Conservation (phyloP, 768 basidiomycete species). For the Leccinum ochraceum region DNA sequence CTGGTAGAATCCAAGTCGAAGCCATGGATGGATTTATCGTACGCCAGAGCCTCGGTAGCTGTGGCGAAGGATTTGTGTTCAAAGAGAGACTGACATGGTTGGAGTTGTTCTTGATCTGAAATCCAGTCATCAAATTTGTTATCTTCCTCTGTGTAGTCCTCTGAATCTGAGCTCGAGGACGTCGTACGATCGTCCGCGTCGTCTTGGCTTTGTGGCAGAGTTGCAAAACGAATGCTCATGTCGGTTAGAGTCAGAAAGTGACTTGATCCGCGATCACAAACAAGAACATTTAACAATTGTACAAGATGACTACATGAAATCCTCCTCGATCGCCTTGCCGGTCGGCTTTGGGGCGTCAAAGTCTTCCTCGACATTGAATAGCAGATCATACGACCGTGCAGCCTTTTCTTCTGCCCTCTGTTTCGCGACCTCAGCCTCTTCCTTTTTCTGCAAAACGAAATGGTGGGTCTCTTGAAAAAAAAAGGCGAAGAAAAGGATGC, state of each 20-base stretch:
- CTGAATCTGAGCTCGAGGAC: constrained; percentile 27
- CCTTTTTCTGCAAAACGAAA: constrained; percentile 59
- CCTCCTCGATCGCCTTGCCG: constrained; percentile 79
- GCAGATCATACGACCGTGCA: constrained; percentile 79
- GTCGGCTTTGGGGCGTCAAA: constrained; percentile 54
- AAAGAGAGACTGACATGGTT: constrained; percentile 72
- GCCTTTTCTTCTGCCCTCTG: constrained; percentile 84
- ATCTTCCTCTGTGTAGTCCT: constrained; percentile 42
- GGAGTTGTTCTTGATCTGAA: constrained; percentile 59
- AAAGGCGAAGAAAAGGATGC: background rate
- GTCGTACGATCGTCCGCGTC: constrained; percentile 12
- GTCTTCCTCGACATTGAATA: constrained; percentile 69
- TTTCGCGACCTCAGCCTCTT: constrained; percentile 72
- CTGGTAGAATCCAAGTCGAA: constrained; percentile 62
- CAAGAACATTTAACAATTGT: background rate
- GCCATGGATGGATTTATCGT: constrained; percentile 61
- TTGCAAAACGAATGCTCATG: constrained; percentile 35
- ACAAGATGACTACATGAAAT: constrained; percentile 68
- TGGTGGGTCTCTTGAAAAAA: background rate
- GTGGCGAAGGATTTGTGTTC: constrained; percentile 63
- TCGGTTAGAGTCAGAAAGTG: constrained; percentile 1
- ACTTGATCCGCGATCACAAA: background rate
- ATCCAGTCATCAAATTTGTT: constrained; percentile 81
- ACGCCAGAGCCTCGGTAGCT: constrained; percentile 54
- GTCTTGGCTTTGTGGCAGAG: constrained; percentile 4